phyloP scores from a whole-genome alignment of 1,284 basidiomycete genomes.

The Mycena citricolor region DNA sequence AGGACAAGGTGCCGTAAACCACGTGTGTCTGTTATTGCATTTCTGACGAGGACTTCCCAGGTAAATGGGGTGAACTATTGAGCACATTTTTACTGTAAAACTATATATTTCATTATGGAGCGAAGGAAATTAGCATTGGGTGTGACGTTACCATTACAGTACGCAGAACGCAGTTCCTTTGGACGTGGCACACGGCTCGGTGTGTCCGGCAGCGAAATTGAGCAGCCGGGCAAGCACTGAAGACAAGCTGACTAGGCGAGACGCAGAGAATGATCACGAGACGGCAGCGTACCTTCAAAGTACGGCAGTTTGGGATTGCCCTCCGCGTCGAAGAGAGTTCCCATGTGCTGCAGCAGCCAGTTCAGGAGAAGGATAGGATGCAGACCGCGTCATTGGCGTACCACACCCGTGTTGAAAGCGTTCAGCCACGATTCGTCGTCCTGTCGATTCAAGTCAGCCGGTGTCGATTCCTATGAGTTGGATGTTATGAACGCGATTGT shows the following conservation, averaged over 20 bases:
- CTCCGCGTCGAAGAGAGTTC: constrained; percentile 14
- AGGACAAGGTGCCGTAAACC: constrained; percentile 56
- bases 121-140: too few species aligned
- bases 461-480: not conserved
- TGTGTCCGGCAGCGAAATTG: constrained; percentile 12
- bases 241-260: too few species aligned
- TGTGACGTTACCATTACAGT: too few species aligned
- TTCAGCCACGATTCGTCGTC: constrained; percentile 18
- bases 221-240: constrained; percentile 11
- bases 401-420: constrained; percentile 7
- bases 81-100: constrained; percentile 12
- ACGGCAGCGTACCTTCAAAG: too few species aligned
- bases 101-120: too few species aligned
- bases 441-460: not conserved
- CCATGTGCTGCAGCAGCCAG: too few species aligned
- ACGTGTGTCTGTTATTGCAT: not conserved
- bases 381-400: too few species aligned
- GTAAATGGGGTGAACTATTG: constrained; percentile 23
- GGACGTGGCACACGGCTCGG: constrained; percentile 12
- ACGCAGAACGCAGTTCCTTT: too few species aligned
- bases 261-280: too few species aligned
- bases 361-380: too few species aligned
- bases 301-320: constrained; percentile 14
- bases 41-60: constrained; percentile 1
- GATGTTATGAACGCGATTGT: not conserved